phyloP scores from a whole-genome alignment of 2,329 filamentous ascomycete species.

The Ceratocystis papillata region DNA sequence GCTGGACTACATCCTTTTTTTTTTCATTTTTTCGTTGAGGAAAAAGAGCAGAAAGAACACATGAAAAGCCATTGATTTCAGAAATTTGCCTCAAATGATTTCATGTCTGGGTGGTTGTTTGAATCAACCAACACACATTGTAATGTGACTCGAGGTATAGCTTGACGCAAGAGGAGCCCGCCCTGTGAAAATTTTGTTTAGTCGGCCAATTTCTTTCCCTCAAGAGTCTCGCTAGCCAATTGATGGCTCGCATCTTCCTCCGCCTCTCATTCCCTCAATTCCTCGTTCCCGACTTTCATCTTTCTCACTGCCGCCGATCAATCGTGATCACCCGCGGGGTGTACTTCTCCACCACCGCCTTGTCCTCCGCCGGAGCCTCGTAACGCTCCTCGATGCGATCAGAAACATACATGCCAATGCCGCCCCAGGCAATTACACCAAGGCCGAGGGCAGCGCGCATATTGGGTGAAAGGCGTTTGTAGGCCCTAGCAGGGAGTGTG shows the following conservation, averaged over 20 bases:
- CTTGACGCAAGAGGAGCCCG: too few relatives aligned
- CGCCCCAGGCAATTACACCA: constrained; percentile 66
- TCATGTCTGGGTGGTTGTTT: too few relatives aligned
- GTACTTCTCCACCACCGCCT: constrained; percentile 50
- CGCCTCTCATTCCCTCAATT: background rate
- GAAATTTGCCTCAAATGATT: too few relatives aligned
- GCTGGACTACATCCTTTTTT: too few relatives aligned
- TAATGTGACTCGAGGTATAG: too few relatives aligned
- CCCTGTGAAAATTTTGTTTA: too few relatives aligned
- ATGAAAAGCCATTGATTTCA: too few relatives aligned
- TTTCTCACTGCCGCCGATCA: constrained; percentile 32
- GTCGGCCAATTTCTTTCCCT: too few relatives aligned
- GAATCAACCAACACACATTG: too few relatives aligned
- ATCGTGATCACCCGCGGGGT: constrained; percentile 53
- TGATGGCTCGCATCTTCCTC: constrained; percentile 9
- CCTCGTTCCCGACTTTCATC: background rate
- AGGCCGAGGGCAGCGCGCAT: constrained; percentile 62
- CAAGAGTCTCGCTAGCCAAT: too few relatives aligned
- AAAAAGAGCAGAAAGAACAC: too few relatives aligned
- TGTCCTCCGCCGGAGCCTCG: constrained; percentile 64
- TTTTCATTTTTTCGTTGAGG: too few relatives aligned
- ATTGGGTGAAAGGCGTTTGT: constrained; percentile 58
- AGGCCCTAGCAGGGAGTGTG: constrained; percentile 42
- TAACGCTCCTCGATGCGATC: constrained; percentile 63
- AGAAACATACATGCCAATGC: constrained; percentile 59